Evolutionary conservation across 495 filamentous ascomycete species (phyloP).

Genomic region (Penicillium psychrofluorescens): DNA sequence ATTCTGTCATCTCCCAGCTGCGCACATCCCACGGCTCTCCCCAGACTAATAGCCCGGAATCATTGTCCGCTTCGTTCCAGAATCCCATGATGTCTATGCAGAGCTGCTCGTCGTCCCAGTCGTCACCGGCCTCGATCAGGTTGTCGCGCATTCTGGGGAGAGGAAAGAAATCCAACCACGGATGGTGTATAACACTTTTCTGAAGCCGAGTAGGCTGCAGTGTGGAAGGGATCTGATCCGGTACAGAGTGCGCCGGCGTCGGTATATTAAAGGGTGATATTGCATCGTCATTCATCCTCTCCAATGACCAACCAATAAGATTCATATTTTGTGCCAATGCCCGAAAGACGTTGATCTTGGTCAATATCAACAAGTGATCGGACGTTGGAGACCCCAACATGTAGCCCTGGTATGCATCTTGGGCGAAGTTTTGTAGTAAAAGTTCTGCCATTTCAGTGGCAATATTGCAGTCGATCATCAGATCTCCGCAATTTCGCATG

Average conservation of each 20-base stretch:
- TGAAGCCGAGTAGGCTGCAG: conserved; percentile 44
- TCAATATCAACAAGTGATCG: conserved; percentile 36
- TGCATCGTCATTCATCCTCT: conserved; percentile 26
- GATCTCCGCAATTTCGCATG: neutral
- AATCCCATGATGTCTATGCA: conserved; percentile 42
- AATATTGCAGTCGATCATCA: neutral
- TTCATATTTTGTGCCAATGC: conserved; percentile 18
- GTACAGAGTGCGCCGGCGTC: neutral
- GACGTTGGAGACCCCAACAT: conserved; percentile 20
- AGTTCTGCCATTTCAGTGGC: neutral
- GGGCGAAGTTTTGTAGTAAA: conserved; percentile 18
- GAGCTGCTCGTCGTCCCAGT: conserved; percentile 38
- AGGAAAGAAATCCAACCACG: conserved; percentile 50
- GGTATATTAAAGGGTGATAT: conserved; percentile 23
- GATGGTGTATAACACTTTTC: conserved; percentile 31
- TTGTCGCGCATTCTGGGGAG: conserved; percentile 44
- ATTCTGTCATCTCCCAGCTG: conserved; percentile 45
- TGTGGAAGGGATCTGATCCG: neutral
- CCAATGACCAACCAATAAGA: conserved; percentile 8
- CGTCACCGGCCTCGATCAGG: conserved; percentile 30
- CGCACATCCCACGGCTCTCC: conserved; percentile 39
- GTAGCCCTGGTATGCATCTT: conserved; percentile 23
- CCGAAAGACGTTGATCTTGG: conserved; percentile 36
- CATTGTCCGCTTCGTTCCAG: conserved; percentile 24
- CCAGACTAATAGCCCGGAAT: conserved; percentile 42